Percentiles rank a stretch among this genome's conserved stretches.
Conservation (phyloP, 2,329 filamentous ascomycete species). For the Hypoxylon sp. region DNA sequence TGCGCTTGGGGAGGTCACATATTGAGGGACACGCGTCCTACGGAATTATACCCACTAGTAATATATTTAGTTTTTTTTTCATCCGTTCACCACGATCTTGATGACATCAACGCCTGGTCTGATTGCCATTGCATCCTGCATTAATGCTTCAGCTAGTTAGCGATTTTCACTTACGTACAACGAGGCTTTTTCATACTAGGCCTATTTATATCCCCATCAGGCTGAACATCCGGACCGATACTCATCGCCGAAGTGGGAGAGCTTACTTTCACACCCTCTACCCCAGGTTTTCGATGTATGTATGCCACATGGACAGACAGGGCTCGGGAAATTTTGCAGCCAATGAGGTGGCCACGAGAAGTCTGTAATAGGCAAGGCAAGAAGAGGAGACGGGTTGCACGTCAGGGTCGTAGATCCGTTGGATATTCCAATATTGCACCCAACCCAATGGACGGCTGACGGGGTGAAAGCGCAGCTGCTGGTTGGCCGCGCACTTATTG, state of each 20-base stretch:
- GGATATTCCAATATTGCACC: conserved; percentile 38
- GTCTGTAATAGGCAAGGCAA: conserved; percentile 36
- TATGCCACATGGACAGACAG: conserved; percentile 30
- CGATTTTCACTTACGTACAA: conserved; percentile 15
- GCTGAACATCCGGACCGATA: conserved; percentile 39
- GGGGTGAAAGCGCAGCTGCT: conserved; percentile 12
- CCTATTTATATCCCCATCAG: conserved; percentile 37
- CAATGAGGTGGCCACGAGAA: conserved; percentile 34
- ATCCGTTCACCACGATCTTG: conserved; percentile 11
- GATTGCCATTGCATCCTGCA: conserved; percentile 25
- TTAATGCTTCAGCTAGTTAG: conserved; percentile 5
- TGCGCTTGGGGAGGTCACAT: conserved; percentile 35
- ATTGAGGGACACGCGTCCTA: conserved; percentile 45
- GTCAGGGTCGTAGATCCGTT: conserved; percentile 35
- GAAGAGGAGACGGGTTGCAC: conserved; percentile 29
- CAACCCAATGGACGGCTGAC: conserved; percentile 35
- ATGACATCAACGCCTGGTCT: conserved; percentile 22
- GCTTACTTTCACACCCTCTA: conserved; percentile 25
- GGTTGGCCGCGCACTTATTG: conserved; percentile 24
- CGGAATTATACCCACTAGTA: conserved; percentile 48
- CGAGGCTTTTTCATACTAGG: not conserved
- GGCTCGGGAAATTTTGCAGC: conserved; percentile 39
- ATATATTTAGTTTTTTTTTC: conserved; percentile 39
- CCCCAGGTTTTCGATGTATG: conserved; percentile 42
- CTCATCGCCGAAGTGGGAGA: conserved; percentile 1